Base-by-base conservation (phyloP, 1,284 basidiomycete species). In the Cerioporus squamosus region DNA sequence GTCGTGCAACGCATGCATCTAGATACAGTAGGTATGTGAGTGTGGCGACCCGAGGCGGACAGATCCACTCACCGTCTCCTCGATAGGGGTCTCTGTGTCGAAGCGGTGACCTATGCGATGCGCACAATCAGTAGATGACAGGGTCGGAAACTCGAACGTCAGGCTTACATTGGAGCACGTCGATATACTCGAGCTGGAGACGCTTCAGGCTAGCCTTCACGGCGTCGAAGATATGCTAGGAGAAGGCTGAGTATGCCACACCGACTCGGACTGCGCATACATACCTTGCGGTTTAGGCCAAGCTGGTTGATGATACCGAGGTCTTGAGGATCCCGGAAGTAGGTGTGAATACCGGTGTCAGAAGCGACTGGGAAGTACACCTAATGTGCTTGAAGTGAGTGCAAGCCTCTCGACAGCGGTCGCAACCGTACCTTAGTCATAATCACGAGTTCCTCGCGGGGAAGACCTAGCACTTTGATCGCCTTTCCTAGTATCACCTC, bases 401-500 rank as follows among this genome's bases (percentile, higher is more conserved):
- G 18, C 5, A 49, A 10, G 36, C 48, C 17, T 23, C 14, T 12
- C 3, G 42, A 17, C 20, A 26, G 17, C 5, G 4, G 2, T 14
- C 6, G 7, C 4, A 17, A 40, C 17, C 29, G 1, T 14, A 84
- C 86, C 77, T 94, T 93, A 39, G 90, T 92, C 78, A 93, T 79
- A 24, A 93, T 82, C 14, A 93, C 90, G 29, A 93, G 84, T 64
- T 89, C 86, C 26, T 88, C 86, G 14, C 92, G 83, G 18, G 89
- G 88, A 14, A 94, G 78, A 23, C 87, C 74, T 58, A 85, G 80
- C 63, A 87, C 67, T 66, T 89, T 90, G 74, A 95, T 88, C 2
- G 90, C 93, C 63, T 89, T 88, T 6, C 93, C 92, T 38, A 94
- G 79, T 60, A 92, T 84, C 26, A 83, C 71, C 71, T 95, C 93